These are phyloP conservation scores for Lactarius deliciosus DNA, from an alignment of 768 basidiomycete genomes.

Conservation along the genomic window DNA sequence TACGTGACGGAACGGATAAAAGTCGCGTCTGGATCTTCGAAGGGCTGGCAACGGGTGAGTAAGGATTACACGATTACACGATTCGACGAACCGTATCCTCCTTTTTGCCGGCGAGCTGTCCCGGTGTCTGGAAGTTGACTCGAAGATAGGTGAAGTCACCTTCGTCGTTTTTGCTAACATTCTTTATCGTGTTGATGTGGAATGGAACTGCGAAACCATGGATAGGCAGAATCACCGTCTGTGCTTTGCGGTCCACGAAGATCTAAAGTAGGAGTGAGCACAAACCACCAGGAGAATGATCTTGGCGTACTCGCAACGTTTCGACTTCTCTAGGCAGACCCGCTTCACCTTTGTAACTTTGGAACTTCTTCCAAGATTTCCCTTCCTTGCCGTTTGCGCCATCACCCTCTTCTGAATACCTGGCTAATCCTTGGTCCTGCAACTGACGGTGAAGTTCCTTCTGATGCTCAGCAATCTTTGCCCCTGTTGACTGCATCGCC, in stretches of 20 bases:
- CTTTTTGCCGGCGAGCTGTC: slow-evolving; percentile 96
- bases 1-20: slow-evolving; percentile 96
- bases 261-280: slow-evolving; percentile 52
- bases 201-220: slow-evolving; percentile 96
- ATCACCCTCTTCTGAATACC: slow-evolving; percentile 79
- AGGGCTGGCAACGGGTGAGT: slow-evolving; percentile 54
- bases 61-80: not conserved
- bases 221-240: slow-evolving; percentile 88
- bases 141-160: slow-evolving; percentile 92
- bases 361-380: slow-evolving; percentile 93
- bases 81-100: slow-evolving; percentile 76
- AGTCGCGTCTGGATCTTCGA: slow-evolving; percentile 94
- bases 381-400: slow-evolving; percentile 78
- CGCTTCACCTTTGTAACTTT: slow-evolving; percentile 94
- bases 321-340: slow-evolving; percentile 86
- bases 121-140: slow-evolving; percentile 98
- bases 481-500: slow-evolving; percentile 69
- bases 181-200: slow-evolving; percentile 98
- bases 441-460: slow-evolving; percentile 71
- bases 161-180: slow-evolving; percentile 96
- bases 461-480: slow-evolving; percentile 88
- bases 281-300: not conserved
- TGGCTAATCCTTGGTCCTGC: slow-evolving; percentile 77
- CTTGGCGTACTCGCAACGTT: slow-evolving; percentile 62
- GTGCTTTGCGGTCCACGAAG: slow-evolving; percentile 84